These are phyloP conservation scores for Neofusicoccum kwambonambiense DNA, from an alignment of 2,329 filamentous ascomycete genomes.

Conservation along the genomic window DNA sequence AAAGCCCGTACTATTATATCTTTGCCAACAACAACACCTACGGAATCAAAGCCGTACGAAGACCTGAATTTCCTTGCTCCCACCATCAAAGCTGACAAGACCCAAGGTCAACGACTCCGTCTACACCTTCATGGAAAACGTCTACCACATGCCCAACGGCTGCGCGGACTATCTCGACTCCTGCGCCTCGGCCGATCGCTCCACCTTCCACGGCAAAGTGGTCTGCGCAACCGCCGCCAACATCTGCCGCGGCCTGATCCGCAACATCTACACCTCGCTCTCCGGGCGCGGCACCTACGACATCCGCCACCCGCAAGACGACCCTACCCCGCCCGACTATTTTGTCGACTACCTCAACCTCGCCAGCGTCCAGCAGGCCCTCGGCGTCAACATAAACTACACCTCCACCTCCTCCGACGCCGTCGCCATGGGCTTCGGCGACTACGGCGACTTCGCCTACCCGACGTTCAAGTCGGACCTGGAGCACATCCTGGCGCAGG, in stretches of 20 bases:
- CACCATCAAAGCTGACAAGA: neutral
- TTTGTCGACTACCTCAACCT: constrained; percentile 49
- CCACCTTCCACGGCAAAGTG: neutral
- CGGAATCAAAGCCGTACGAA: constrained; percentile 40
- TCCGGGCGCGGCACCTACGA: constrained; percentile 55
- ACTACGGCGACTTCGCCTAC: constrained; percentile 47
- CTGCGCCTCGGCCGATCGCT: constrained; percentile 46
- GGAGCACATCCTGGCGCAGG: constrained; percentile 52
- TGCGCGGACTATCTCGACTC: constrained; percentile 52
- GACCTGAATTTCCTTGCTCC: neutral
- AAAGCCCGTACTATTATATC: constrained; percentile 47
- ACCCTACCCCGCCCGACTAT: constrained; percentile 54
- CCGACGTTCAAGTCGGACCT: constrained; percentile 48
- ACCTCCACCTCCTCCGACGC: constrained; percentile 46
- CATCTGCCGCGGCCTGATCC: constrained; percentile 39
- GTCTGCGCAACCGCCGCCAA: constrained; percentile 28
- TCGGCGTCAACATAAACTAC: constrained; percentile 55
- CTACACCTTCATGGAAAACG: constrained; percentile 45
- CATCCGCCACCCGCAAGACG: constrained; percentile 49
- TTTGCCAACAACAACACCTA: constrained; percentile 58
- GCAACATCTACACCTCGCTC: constrained; percentile 23
- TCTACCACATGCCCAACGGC: constrained; percentile 48
- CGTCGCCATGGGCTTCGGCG: constrained; percentile 44
- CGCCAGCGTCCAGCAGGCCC: constrained; percentile 24
- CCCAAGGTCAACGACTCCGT: constrained; percentile 43